A percentile compares a stretch with the other conserved stretches of the same genome.
phyloP scores from a whole-genome alignment of 345 rosid genomes.

The Corymbia maculata region DNA sequence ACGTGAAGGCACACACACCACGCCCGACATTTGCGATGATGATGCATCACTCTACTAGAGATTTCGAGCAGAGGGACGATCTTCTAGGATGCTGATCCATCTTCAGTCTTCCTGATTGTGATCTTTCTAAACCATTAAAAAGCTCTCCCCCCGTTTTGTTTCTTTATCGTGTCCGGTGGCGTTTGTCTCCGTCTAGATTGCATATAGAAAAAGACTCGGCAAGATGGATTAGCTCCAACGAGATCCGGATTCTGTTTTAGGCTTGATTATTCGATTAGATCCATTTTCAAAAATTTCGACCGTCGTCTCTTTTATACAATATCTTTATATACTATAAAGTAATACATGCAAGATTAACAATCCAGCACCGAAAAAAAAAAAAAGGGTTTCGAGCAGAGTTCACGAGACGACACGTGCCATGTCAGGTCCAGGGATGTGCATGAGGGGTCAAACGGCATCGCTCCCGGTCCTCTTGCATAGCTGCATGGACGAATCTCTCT shows the following conservation, averaged over 20 bases:
- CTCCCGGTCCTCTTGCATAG: slow-evolving; percentile 5
- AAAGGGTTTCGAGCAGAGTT: slow-evolving; percentile 7
- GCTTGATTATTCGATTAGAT: neutral
- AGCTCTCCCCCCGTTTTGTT: neutral
- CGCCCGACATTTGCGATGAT: neutral
- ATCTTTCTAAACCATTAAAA: neutral
- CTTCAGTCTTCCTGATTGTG: neutral
- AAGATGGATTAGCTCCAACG: neutral
- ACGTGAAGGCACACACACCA: neutral
- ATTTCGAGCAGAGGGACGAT: neutral
- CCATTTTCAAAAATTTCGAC: neutral
- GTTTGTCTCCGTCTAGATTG: no score
- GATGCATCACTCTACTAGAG: neutral
- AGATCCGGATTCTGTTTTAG: neutral
- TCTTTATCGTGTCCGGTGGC: neutral
- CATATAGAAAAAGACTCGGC: neutral
- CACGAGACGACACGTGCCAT: slow-evolving; percentile 44
- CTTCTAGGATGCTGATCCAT: neutral
- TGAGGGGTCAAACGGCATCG: neutral
- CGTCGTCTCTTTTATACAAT: neutral
- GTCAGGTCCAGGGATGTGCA: slow-evolving; percentile 13
- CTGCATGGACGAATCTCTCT: slow-evolving; percentile 5
- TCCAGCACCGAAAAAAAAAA: neutral
- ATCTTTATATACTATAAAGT: neutral
- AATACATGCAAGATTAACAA: neutral